These are phyloP conservation scores for Conringia planisiliqua DNA, from an alignment of 345 rosid species.

Conservation along the genomic window DNA sequence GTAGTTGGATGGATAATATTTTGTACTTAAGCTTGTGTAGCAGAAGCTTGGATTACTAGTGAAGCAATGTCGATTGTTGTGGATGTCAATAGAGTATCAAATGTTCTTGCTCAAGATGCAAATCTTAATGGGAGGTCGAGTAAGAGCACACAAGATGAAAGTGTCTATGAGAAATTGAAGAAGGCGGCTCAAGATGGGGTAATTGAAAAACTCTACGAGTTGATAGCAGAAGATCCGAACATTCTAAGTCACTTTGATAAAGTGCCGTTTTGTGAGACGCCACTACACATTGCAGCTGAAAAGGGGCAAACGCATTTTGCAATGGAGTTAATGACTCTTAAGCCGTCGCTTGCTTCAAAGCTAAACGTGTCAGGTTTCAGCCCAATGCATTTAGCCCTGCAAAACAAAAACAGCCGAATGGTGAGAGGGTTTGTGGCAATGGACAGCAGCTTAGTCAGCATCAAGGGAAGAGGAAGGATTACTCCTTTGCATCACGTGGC, in stretches of 20 bases:
- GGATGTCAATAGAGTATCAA: background rate
- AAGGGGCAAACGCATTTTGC: background rate
- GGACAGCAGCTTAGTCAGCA: slow-evolving; percentile 19
- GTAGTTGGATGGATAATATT: background rate
- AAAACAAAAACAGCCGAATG: background rate
- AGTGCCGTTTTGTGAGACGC: background rate
- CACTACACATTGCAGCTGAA: background rate
- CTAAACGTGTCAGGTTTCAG: slow-evolving; percentile 13
- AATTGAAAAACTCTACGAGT: background rate
- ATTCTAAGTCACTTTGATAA: background rate
- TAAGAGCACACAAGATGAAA: background rate
- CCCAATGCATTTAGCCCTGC: slow-evolving; percentile 35
- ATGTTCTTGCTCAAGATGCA: background rate
- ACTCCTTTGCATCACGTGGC: slow-evolving; percentile 38
- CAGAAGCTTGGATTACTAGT: background rate
- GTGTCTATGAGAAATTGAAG: too few relatives aligned
- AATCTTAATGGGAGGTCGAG: background rate
- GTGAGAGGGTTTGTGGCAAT: slow-evolving; percentile 18
- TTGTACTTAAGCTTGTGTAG: background rate
- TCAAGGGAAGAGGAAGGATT: slow-evolving; percentile 28
- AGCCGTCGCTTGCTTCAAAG: background rate
- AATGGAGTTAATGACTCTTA: background rate
- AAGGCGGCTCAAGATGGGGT: background rate
- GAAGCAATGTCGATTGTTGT: too few relatives aligned
- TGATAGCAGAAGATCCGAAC: background rate